Evolutionary conservation across 257 asterid species (phyloP).

Genomic region (Solanum sitiens): DNA sequence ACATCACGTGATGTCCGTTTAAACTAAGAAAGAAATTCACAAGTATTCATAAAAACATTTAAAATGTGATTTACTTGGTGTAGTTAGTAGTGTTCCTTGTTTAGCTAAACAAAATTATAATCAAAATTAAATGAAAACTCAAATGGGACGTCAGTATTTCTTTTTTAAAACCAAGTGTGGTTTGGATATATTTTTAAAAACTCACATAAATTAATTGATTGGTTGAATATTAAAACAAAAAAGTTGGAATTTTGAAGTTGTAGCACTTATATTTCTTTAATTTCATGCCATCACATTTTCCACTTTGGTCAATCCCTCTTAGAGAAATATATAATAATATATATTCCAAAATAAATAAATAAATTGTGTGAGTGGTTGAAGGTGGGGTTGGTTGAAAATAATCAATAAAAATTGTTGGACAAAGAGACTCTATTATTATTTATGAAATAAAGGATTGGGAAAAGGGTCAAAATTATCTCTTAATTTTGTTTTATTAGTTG

Average conservation of each 20-base stretch:
- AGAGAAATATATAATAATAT: not conserved
- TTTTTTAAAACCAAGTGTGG: not conserved
- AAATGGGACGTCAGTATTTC: not conserved
- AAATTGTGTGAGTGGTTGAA: not conserved
- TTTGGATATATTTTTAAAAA: not conserved
- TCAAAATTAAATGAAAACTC: not conserved
- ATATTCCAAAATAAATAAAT: not conserved
- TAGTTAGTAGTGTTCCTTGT: not conserved
- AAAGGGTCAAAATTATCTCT: too few species aligned
- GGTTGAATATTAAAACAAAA: not conserved
- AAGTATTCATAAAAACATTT: not conserved
- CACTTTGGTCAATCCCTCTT: not conserved
- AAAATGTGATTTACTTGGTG: not conserved
- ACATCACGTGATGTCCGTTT: not conserved
- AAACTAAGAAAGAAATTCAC: not conserved
- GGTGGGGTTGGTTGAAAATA: not conserved
- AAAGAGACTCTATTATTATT: not conserved
- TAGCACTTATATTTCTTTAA: not conserved
- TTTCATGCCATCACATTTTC: not conserved
- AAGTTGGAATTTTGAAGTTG: not conserved
- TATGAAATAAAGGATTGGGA: not conserved
- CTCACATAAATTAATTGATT: not conserved
- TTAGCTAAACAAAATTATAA: not conserved
- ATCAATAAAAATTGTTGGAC: not conserved
- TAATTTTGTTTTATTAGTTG: too few species aligned